These are phyloP conservation scores for Ogataea siamensis DNA, from an alignment of 805 yeast genomes.

Conservation along the genomic window DNA sequence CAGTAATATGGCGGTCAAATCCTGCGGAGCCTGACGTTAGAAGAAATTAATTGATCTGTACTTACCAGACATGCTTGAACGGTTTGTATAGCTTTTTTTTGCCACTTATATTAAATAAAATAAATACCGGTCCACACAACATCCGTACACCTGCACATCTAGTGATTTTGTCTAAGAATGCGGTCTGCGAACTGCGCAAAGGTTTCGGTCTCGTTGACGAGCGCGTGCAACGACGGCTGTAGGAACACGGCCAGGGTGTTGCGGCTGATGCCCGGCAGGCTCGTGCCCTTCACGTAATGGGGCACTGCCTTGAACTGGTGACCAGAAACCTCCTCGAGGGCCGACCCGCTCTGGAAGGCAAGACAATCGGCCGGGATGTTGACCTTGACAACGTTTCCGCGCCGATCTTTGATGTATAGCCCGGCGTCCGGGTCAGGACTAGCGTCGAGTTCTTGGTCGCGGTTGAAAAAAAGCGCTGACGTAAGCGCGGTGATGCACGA, in stretches of 20 bases:
- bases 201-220: constrained; percentile 42
- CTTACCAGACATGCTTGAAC: constrained; percentile 33
- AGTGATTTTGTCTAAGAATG: constrained; percentile 42
- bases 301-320: constrained; percentile 55
- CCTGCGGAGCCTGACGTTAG: constrained; percentile 71
- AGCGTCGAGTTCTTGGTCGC: constrained; percentile 30
- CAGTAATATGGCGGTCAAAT: constrained; percentile 97
- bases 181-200: constrained; percentile 50
- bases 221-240: constrained; percentile 54
- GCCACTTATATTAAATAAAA: constrained; percentile 7
- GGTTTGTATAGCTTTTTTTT: constrained; percentile 4
- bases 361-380: constrained; percentile 52
- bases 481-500: constrained; percentile 60
- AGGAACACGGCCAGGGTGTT: constrained; percentile 62
- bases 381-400: constrained; percentile 46
- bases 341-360: constrained; percentile 62
- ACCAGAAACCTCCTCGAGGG: constrained; percentile 49
- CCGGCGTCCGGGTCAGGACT: constrained; percentile 49
- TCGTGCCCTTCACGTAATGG: constrained; percentile 51
- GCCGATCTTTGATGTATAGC: constrained; percentile 47
- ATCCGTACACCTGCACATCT: constrained; percentile 2
- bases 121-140: constrained; percentile 4
- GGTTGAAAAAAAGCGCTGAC: constrained; percentile 50
- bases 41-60: constrained; percentile 5
- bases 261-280: constrained; percentile 38